These are phyloP conservation scores for Malassezia dermatis DNA, from an alignment of 1,284 basidiomycete genomes.

Conservation along the genomic window DNA sequence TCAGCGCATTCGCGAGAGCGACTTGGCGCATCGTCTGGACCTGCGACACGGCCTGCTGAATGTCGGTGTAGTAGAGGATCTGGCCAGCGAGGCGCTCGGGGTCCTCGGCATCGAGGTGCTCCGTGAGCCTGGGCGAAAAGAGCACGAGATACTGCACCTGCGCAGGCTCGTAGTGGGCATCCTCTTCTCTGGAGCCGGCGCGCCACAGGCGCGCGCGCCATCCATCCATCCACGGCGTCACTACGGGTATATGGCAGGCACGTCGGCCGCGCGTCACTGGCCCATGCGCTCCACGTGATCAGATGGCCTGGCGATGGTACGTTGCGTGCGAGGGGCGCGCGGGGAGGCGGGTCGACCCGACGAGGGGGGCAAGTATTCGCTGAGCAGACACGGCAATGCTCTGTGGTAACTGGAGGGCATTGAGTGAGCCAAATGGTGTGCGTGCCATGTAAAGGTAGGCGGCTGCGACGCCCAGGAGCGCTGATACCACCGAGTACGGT, in stretches of 20 bases:
- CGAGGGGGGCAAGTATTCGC: neutral
- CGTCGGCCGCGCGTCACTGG: neutral
- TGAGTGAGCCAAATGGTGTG: neutral
- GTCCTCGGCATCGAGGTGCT: conserved; percentile 9
- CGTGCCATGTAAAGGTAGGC: conserved; percentile 1
- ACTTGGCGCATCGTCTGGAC: conserved; percentile 11
- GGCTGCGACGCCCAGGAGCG: conserved; percentile 6
- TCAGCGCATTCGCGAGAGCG: conserved; percentile 13
- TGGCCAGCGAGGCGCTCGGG: conserved; percentile 11
- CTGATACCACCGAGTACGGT: conserved; percentile 2
- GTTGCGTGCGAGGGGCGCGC: conserved; percentile 7
- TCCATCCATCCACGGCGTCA: neutral
- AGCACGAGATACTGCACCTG: conserved; percentile 14
- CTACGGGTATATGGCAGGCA: neutral
- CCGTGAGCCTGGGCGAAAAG: conserved; percentile 6
- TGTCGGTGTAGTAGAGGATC: conserved; percentile 9
- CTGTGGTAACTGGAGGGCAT: neutral
- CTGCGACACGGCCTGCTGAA: conserved; percentile 10
- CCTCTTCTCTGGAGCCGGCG: neutral
- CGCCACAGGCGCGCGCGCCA: conserved; percentile 5
- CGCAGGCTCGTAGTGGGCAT: conserved; percentile 9
- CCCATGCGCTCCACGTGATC: conserved; percentile 8
- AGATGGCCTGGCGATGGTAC: neutral
- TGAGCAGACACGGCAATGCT: neutral
- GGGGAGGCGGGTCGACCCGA: conserved; percentile 9